Percentiles rank a stretch among this genome's conserved stretches.
Evolutionary conservation across 1,139 yeast genomes (phyloP).

Genomic region (Kazachstania sp.): DNA sequence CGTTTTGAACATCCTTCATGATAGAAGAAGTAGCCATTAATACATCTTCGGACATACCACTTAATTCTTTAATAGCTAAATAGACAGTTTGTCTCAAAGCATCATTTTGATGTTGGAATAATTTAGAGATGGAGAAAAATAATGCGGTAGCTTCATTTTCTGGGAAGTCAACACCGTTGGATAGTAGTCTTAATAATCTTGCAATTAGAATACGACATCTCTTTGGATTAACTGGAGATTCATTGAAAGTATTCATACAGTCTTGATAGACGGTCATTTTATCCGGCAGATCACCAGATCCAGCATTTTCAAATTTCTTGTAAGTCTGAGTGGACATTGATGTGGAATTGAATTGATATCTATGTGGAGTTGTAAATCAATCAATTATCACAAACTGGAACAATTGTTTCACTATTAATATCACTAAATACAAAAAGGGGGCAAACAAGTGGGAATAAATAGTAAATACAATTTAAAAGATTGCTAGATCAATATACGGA

Average conservation of each 20-base stretch:
- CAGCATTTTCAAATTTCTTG: slow-evolving; percentile 75
- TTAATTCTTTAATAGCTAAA: slow-evolving; percentile 84
- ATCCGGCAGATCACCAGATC: slow-evolving; percentile 63
- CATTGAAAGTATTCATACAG: slow-evolving; percentile 87
- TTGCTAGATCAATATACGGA: no score
- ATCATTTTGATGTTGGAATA: slow-evolving; percentile 88
- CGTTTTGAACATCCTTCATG: slow-evolving; percentile 94
- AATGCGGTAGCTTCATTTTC: slow-evolving; percentile 83
- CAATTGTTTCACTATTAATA: no score
- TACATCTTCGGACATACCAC: slow-evolving; percentile 78
- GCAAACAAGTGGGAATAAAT: no score
- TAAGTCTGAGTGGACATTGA: slow-evolving; percentile 74
- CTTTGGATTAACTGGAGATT: slow-evolving; percentile 81
- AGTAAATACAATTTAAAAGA: no score
- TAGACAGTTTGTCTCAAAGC: slow-evolving; percentile 90
- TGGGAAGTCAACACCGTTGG: slow-evolving; percentile 83
- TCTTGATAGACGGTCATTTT: slow-evolving; percentile 97
- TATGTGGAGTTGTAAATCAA: not conserved
- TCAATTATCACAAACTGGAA: no score
- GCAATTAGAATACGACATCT: slow-evolving; percentile 67
- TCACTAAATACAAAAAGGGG: no score
- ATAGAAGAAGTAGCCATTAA: slow-evolving; percentile 96
- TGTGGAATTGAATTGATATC: not conserved
- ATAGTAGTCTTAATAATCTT: slow-evolving; percentile 59
- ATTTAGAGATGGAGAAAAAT: slow-evolving; percentile 87